Evolutionary conservation across 2,329 filamentous ascomycete genomes (phyloP).

Genomic region (Stachybotrys chartarum): DNA sequence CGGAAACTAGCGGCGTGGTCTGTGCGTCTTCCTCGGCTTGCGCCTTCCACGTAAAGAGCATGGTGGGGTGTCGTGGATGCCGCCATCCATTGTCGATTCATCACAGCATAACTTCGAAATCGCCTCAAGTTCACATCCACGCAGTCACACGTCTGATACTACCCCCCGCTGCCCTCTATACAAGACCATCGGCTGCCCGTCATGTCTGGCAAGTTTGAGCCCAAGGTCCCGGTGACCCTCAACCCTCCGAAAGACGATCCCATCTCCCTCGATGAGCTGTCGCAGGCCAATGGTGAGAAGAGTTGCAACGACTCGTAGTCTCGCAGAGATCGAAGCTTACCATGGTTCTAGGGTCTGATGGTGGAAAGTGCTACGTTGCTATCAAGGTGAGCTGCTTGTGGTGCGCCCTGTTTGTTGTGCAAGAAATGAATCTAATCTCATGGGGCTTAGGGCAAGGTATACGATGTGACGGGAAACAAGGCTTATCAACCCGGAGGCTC

Average conservation of each 20-base stretch:
- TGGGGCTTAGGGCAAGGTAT: constrained; percentile 68
- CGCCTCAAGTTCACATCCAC: too few species aligned
- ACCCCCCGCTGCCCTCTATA: too few species aligned
- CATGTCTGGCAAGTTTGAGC: constrained; percentile 66
- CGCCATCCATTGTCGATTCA: background rate
- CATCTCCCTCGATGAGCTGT: constrained; percentile 73
- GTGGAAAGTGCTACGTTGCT: constrained; percentile 59
- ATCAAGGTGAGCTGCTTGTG: constrained; percentile 49
- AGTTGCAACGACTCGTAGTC: background rate
- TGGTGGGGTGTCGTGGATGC: background rate
- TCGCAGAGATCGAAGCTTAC: background rate
- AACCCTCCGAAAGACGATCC: constrained; percentile 80
- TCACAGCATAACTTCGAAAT: background rate
- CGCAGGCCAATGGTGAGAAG: constrained; percentile 71
- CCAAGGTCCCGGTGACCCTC: constrained; percentile 68
- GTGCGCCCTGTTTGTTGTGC: background rate
- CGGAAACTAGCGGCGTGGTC: background rate
- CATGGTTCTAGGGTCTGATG: constrained; percentile 48
- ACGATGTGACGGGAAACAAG: constrained; percentile 87
- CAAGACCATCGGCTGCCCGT: background rate
- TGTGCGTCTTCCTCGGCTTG: background rate
- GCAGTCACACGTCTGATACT: too few species aligned
- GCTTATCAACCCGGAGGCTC: constrained; percentile 75
- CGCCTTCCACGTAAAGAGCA: background rate
- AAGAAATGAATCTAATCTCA: constrained; percentile 4